Conservation (phyloP, 2,329 filamentous ascomycete genomes). For the Nemania abortiva region DNA sequence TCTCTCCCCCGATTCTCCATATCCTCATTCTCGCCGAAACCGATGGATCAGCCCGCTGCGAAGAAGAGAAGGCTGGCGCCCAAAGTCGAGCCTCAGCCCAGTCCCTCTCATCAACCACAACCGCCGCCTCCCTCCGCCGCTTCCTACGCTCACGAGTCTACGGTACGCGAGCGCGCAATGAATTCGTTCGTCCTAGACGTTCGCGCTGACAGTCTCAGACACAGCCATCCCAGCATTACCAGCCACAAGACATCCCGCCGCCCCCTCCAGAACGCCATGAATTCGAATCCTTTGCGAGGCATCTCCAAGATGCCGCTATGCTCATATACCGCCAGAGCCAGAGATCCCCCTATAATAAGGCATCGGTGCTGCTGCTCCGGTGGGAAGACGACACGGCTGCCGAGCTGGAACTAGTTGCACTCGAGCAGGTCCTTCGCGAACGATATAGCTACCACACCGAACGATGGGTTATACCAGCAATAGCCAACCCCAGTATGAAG, state of each 20-base stretch:
- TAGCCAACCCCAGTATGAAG: slow-evolving; percentile 70
- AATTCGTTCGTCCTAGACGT: slow-evolving; percentile 21
- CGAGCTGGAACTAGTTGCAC: slow-evolving; percentile 64
- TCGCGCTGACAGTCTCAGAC: slow-evolving; percentile 38
- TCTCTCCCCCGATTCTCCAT: background rate
- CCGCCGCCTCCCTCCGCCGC: slow-evolving; percentile 37
- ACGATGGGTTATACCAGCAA: slow-evolving; percentile 70
- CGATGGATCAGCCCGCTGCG: slow-evolving; percentile 54
- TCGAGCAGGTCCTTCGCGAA: slow-evolving; percentile 70
- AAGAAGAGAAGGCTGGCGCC: slow-evolving; percentile 57
- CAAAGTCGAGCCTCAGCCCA: slow-evolving; percentile 52
- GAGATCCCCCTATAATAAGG: slow-evolving; percentile 66
- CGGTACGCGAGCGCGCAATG: slow-evolving; percentile 39
- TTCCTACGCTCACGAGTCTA: slow-evolving; percentile 48
- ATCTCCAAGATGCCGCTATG: slow-evolving; percentile 76
- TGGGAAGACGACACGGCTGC: slow-evolving; percentile 72
- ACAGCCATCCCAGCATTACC: slow-evolving; percentile 48
- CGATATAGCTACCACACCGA: slow-evolving; percentile 72
- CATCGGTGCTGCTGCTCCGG: slow-evolving; percentile 70
- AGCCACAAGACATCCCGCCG: slow-evolving; percentile 47
- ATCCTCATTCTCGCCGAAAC: slow-evolving; percentile 1
- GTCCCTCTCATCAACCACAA: slow-evolving; percentile 47
- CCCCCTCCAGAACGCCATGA: slow-evolving; percentile 65
- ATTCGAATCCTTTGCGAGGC: slow-evolving; percentile 75
- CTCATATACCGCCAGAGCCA: slow-evolving; percentile 74